Evolutionary conservation across 83 land plant genomes (phyloP).

Genomic region (Isoetes engelmannii): DNA sequence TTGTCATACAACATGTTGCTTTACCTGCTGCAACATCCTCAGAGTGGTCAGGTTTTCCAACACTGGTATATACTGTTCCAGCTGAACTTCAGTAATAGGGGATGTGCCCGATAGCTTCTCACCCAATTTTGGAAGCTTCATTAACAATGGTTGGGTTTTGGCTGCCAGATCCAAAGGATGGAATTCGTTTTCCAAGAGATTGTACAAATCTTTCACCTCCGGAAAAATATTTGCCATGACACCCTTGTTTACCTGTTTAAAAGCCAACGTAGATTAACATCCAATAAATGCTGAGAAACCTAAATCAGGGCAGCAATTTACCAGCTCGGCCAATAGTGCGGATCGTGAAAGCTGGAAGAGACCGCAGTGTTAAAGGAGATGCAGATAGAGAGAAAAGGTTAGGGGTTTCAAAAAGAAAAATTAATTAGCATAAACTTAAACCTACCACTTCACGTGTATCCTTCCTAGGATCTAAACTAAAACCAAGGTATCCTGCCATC

Average conservation of each 20-base stretch:
- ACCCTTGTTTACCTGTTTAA: constrained; percentile 61
- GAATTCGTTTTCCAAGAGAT: constrained; percentile 72
- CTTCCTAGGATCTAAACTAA: constrained; percentile 55
- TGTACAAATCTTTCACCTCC: constrained; percentile 83
- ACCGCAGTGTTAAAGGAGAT: background rate
- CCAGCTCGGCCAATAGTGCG: constrained; percentile 73
- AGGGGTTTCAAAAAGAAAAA: background rate
- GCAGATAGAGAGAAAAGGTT: background rate
- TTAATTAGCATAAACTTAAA: background rate
- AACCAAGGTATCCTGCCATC: constrained; percentile 73
- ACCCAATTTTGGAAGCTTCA: constrained; percentile 58
- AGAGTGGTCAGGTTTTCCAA: constrained; percentile 72
- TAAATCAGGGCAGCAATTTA: constrained; percentile 19
- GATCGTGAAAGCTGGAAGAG: constrained; percentile 72
- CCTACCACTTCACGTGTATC: constrained; percentile 84
- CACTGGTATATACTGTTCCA: constrained; percentile 69
- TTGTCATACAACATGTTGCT: too few species aligned
- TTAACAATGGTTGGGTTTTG: constrained; percentile 61
- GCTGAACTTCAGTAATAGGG: constrained; percentile 77
- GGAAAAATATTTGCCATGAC: constrained; percentile 72
- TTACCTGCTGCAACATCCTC: constrained; percentile 84
- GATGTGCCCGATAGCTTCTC: constrained; percentile 80
- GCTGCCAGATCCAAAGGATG: constrained; percentile 73
- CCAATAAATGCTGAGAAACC: background rate
- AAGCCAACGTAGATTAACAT: background rate